phyloP scores from a whole-genome alignment of 2,329 filamentous ascomycete genomes.

The Penicillium crustosum region DNA sequence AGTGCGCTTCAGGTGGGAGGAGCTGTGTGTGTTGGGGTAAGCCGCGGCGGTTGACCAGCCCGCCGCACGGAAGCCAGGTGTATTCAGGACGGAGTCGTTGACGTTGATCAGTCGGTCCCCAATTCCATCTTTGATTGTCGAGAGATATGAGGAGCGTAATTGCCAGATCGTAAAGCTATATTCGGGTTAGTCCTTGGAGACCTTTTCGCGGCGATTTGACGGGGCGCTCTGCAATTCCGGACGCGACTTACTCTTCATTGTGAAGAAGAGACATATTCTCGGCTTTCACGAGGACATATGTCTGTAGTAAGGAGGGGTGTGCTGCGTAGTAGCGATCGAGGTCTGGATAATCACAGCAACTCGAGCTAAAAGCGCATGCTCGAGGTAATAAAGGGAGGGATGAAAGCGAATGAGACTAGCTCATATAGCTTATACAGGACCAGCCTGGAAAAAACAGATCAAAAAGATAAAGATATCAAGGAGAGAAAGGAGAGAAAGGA shows the following conservation, averaged over 20 bases:
- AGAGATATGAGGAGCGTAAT: conserved; percentile 63
- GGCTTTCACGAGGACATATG: not conserved
- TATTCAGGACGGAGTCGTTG: conserved; percentile 62
- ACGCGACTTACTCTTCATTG: conserved; percentile 50
- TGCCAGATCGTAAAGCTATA: conserved; percentile 65
- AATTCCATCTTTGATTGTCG: conserved; percentile 64
- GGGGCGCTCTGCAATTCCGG: not conserved
- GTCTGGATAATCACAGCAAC: conserved; percentile 1
- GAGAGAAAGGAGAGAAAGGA: conserved; percentile 10
- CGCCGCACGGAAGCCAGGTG: conserved; percentile 63
- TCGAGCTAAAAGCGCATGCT: conserved; percentile 13
- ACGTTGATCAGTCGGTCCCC: conserved; percentile 66
- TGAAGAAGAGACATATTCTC: conserved; percentile 50
- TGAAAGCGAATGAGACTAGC: conserved; percentile 12
- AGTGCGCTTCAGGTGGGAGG: conserved; percentile 60
- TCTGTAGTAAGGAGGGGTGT: not conserved
- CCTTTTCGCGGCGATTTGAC: not conserved
- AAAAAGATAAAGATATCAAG: conserved; percentile 5
- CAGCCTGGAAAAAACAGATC: conserved; percentile 30
- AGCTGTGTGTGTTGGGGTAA: conserved; percentile 38
- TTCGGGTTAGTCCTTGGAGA: conserved; percentile 14
- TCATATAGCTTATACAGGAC: conserved; percentile 30
- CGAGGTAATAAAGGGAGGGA: conserved; percentile 16
- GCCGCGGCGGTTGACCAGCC: conserved; percentile 54
- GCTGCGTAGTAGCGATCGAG: conserved; percentile 6